phyloP scores from a whole-genome alignment of 2,329 filamentous ascomycete species.

The Ambrosiella xylebori region DNA sequence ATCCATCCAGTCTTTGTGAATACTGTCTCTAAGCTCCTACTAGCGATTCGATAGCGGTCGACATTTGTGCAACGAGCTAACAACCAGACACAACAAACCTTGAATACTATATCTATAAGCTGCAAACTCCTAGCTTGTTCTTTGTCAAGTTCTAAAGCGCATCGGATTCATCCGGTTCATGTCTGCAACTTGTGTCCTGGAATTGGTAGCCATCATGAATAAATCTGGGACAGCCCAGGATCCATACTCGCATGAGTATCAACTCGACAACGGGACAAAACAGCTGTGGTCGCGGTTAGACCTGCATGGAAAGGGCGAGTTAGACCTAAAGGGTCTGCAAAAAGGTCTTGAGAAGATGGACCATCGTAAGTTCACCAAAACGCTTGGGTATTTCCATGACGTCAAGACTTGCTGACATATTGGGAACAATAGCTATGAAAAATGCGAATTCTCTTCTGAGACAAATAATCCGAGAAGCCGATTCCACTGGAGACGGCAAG shows the following conservation, averaged over 20 bases:
- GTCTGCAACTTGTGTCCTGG: no score
- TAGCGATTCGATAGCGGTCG: no score
- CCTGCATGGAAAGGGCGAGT: constrained; percentile 54
- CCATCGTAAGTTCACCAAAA: constrained; percentile 46
- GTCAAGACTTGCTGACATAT: no score
- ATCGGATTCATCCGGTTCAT: no score
- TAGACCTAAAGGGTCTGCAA: constrained; percentile 72
- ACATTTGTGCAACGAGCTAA: no score
- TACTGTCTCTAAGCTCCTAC: no score
- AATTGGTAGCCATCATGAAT: constrained; percentile 7
- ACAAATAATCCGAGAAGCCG: constrained; percentile 65
- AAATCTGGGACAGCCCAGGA: constrained; percentile 7
- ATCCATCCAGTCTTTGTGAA: no score
- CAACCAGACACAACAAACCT: no score
- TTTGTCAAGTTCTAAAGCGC: no score
- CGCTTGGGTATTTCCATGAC: no score
- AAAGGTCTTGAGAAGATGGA: constrained; percentile 76
- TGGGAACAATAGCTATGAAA: constrained; percentile 43
- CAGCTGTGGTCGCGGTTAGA: constrained; percentile 73
- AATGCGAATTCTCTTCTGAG: constrained; percentile 77
- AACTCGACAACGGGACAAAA: constrained; percentile 66
- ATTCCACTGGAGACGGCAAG: constrained; percentile 70
- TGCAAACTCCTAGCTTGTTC: no score
- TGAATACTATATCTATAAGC: no score
- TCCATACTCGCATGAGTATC: constrained; percentile 17